Evolutionary conservation across 805 yeast genomes (phyloP).

Genomic region (Torulaspora indica): DNA sequence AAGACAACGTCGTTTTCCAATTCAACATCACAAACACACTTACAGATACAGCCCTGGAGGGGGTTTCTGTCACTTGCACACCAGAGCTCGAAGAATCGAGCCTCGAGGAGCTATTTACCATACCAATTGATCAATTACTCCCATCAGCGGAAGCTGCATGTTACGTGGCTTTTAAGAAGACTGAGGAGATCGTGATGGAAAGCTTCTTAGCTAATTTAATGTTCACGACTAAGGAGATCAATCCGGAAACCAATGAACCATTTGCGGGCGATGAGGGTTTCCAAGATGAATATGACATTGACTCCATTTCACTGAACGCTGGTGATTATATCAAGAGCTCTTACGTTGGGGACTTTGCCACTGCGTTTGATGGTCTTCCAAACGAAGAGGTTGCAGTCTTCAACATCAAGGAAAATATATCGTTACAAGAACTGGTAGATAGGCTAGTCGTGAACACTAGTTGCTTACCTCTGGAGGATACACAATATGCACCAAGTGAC

Average conservation of each 20-base stretch:
- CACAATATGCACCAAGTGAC: slow-evolving; percentile 57
- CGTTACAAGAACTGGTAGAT: slow-evolving; percentile 53
- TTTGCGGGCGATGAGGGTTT: slow-evolving; percentile 74
- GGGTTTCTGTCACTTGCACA: slow-evolving; percentile 65
- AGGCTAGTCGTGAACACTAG: slow-evolving; percentile 51
- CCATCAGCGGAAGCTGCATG: slow-evolving; percentile 71
- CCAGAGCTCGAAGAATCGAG: slow-evolving; percentile 47
- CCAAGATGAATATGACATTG: slow-evolving; percentile 90
- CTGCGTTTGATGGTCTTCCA: slow-evolving; percentile 67
- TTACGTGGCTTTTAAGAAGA: slow-evolving; percentile 68
- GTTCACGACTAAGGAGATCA: slow-evolving; percentile 74
- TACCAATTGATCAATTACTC: slow-evolving; percentile 65
- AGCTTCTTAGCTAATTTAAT: slow-evolving; percentile 63
- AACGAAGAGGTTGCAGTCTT: slow-evolving; percentile 61
- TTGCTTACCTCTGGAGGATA: slow-evolving; percentile 69
- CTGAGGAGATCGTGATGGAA: slow-evolving; percentile 43
- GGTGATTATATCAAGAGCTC: slow-evolving; percentile 82
- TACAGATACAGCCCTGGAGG: slow-evolving; percentile 67
- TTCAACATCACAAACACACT: slow-evolving; percentile 82
- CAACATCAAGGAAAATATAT: slow-evolving; percentile 48
- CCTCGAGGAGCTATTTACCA: slow-evolving; percentile 62
- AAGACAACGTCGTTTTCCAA: slow-evolving; percentile 68
- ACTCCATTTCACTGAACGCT: slow-evolving; percentile 60
- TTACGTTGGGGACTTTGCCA: slow-evolving; percentile 69
- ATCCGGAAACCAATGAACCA: slow-evolving; percentile 63